Conservation (phyloP, 768 basidiomycete species). For the Mycena sanguinolenta region DNA sequence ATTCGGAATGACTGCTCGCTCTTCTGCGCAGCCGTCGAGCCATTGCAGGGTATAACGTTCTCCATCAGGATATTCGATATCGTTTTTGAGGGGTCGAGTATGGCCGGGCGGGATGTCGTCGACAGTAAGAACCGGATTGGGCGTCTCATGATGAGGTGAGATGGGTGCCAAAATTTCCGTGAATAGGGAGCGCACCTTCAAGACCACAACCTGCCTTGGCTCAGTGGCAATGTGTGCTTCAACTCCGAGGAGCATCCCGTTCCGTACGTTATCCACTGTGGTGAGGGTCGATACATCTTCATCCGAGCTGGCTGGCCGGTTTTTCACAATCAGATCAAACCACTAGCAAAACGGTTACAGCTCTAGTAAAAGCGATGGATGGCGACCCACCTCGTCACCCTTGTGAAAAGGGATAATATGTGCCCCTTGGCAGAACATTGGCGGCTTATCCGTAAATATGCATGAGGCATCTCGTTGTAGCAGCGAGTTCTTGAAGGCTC, state of each 20-base stretch:
- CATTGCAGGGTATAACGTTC: constrained; percentile 23
- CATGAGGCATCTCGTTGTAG: constrained; percentile 5
- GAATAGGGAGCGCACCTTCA: constrained; percentile 8
- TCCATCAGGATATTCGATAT: constrained; percentile 3
- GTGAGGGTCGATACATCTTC: constrained; percentile 13
- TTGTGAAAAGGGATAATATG: constrained; percentile 17
- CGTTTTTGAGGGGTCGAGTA: neutral
- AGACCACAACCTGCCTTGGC: neutral
- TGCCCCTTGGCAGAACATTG: neutral
- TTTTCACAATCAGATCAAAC: neutral
- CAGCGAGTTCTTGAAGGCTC: neutral
- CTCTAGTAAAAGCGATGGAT: too few species aligned
- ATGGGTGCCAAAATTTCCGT: neutral
- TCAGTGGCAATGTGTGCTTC: constrained; percentile 1
- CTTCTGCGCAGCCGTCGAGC: neutral
- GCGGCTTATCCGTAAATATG: neutral
- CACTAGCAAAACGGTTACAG: too few species aligned
- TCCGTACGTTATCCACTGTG: neutral
- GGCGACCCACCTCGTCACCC: constrained; percentile 11
- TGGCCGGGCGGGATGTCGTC: constrained; percentile 1
- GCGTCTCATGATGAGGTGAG: constrained; percentile 8
- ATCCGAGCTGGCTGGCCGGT: neutral
- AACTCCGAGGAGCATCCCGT: constrained; percentile 4
- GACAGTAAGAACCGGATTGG: constrained; percentile 3
- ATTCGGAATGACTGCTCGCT: neutral